phyloP scores from a whole-genome alignment of 805 yeast species.

The Soucietia sequanensis region DNA sequence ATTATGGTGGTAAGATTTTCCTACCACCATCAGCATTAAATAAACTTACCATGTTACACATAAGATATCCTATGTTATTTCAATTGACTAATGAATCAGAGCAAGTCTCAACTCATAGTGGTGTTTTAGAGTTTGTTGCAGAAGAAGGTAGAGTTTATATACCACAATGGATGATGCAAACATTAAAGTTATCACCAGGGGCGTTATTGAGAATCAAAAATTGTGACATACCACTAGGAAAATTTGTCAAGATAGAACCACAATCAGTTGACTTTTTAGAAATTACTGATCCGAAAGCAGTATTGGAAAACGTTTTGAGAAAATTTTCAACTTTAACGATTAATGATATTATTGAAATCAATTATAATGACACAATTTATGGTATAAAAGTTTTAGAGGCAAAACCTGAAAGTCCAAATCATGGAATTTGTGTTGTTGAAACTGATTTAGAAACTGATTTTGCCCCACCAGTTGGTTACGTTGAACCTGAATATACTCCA shows the following conservation, averaged over 20 bases:
- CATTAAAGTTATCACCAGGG: conserved; percentile 73
- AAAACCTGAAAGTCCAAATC: conserved; percentile 64
- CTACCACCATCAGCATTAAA: conserved; percentile 91
- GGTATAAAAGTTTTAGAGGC: conserved; percentile 83
- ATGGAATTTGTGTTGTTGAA: conserved; percentile 90
- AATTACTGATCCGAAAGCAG: conserved; percentile 95
- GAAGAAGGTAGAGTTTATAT: conserved; percentile 95
- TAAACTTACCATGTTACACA: conserved; percentile 84
- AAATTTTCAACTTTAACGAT: conserved; percentile 86
- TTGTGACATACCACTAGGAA: conserved; percentile 81
- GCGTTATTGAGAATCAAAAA: conserved; percentile 72
- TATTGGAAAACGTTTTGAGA: conserved; percentile 85
- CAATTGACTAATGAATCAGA: conserved; percentile 69
- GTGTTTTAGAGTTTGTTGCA: conserved; percentile 94
- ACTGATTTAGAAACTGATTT: conserved; percentile 96
- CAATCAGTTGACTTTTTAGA: conserved; percentile 92
- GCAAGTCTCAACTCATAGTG: conserved; percentile 71
- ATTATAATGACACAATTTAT: conserved; percentile 75
- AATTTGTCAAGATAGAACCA: conserved; percentile 90
- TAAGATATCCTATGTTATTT: conserved; percentile 95
- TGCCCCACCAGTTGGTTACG: conserved; percentile 98
- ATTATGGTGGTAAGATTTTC: conserved; percentile 94
- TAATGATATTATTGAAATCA: conserved; percentile 79
- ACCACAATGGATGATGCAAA: conserved; percentile 96
- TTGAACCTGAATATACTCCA: conserved; percentile 73